phyloP scores from a whole-genome alignment of 768 basidiomycete species.

The Boletus edulis region DNA sequence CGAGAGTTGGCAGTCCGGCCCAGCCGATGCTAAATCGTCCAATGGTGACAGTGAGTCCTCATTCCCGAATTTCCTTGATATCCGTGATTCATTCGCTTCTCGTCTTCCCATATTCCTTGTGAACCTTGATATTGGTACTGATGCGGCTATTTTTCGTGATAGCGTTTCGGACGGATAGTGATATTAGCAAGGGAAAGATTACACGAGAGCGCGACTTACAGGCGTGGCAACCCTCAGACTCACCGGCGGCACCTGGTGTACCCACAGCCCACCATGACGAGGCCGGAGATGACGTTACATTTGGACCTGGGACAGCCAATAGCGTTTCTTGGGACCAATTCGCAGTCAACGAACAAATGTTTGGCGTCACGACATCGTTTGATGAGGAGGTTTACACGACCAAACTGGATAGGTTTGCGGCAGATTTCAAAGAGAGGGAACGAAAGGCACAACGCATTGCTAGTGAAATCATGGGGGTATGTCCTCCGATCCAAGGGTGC shows the following conservation, averaged over 20 bases:
- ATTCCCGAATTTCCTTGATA: background rate
- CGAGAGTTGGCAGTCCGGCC: slow-evolving; percentile 69
- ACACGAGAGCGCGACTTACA: slow-evolving; percentile 75
- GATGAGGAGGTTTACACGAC: slow-evolving; percentile 96
- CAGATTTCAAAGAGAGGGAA: slow-evolving; percentile 88
- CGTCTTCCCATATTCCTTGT: background rate
- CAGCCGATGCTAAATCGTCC: slow-evolving; percentile 64
- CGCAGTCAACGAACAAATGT: slow-evolving; percentile 86
- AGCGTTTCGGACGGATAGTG: slow-evolving; percentile 84
- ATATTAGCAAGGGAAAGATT: slow-evolving; percentile 60
- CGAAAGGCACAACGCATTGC: slow-evolving; percentile 85
- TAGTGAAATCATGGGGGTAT: slow-evolving; percentile 84
- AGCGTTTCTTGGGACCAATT: slow-evolving; percentile 85
- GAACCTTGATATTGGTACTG: slow-evolving; percentile 1
- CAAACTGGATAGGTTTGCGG: slow-evolving; percentile 77
- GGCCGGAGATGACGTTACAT: slow-evolving; percentile 65
- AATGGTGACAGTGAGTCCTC: slow-evolving; percentile 67
- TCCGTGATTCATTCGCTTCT: background rate
- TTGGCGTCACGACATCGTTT: slow-evolving; percentile 88
- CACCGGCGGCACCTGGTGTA: slow-evolving; percentile 30
- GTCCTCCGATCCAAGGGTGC: slow-evolving; percentile 24
- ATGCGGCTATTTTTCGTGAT: slow-evolving; percentile 12
- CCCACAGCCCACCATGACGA: slow-evolving; percentile 26
- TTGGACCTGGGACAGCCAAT: slow-evolving; percentile 50
- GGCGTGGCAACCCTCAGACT: slow-evolving; percentile 60